Percentiles rank a stretch among this genome's conserved stretches.
These are phyloP conservation scores for Peronospora farinosa DNA, from an alignment of 352 stramenopile genomes.

Conservation along the genomic window DNA sequence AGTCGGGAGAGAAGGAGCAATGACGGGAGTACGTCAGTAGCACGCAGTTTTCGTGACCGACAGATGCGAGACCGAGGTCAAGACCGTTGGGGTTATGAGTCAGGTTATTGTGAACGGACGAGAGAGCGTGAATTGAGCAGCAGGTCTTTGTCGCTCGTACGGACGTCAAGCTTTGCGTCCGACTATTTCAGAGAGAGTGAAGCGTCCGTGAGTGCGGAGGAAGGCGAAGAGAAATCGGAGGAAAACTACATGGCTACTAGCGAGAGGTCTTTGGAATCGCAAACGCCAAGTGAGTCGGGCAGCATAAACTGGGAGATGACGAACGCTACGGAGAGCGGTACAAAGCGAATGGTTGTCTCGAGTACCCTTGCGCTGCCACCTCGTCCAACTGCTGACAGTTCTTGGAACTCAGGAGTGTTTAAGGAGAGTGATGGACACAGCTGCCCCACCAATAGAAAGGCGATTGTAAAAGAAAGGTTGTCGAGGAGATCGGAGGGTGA, in stretches of 20 bases:
- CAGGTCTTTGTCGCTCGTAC: conserved; percentile 27
- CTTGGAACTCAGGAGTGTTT: conserved; percentile 11
- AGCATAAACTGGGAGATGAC: conserved; percentile 23
- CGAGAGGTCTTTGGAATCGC: conserved; percentile 21
- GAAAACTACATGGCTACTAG: conserved; percentile 19
- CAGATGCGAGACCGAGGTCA: conserved; percentile 32
- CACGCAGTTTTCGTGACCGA: conserved; percentile 31
- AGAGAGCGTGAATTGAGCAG: conserved; percentile 11
- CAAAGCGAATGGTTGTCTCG: conserved; percentile 19
- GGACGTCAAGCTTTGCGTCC: conserved; percentile 25
- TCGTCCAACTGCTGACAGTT: conserved; percentile 30
- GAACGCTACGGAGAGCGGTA: conserved; percentile 12
- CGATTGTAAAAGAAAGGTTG: conserved; percentile 3
- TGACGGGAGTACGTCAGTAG: conserved; percentile 15
- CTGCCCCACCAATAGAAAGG: conserved; percentile 5
- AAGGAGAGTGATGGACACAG: conserved; percentile 10
- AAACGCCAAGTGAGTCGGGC: conserved; percentile 26
- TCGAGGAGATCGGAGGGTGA: conserved; percentile 2
- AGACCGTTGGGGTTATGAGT: conserved; percentile 21
- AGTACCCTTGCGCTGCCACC: conserved; percentile 26
- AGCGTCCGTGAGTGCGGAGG: conserved; percentile 25
- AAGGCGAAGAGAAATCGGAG: conserved; percentile 40
- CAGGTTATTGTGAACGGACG: conserved; percentile 14
- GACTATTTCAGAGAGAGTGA: conserved; percentile 29
- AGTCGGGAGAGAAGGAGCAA: conserved; percentile 39